Evolutionary conservation across 257 asterid genomes (phyloP), one percentile per base, ranked within the genome.

Genomic region (Nicotiana benthamiana): DNA sequence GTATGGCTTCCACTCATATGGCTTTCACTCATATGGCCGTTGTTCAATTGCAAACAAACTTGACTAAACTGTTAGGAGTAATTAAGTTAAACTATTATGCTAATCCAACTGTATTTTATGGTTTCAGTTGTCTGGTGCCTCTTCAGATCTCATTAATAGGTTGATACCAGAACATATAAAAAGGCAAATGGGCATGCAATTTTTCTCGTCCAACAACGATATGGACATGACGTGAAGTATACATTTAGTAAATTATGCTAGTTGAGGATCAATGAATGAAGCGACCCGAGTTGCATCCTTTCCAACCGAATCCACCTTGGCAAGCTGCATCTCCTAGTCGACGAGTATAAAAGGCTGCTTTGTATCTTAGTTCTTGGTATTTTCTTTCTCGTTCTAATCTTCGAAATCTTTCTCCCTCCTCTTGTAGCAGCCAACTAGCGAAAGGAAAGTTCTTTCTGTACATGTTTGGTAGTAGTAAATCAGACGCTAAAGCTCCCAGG

Each of bases 141-240:
- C 97, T 54, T 92, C 97, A 1, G 98, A 93, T 81, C 92, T 95
- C 68, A 79, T 93, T 82, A 93, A 86, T 91, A 87, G 91, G 89
- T 90, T 95, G 88, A 86, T 95, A 83, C 98, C 98, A 54, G 97
- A 95, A 72, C 94, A 93, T 20, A 87, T 93, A 82, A 93, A 89
- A 84, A 91, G 89, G 86, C 97, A 93, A 90, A 86, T 88, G 91
- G 94, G 97, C n/a, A 80, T 87, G 32, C 97, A 92, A 74, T 90
- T 84, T 86, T 88, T 88, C 61, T 87, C 95, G 79, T 85, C 96
- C 24, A 83, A 87, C 15, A 80, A 91, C 84, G 88, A 87, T 86
- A 88, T 81, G 85, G 43, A 36, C 43, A 89, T 52, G 6, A 4
- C 90, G 87, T 90, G 77, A 84, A 56, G 59, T 34, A 22, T 28